These are phyloP conservation scores for Linnemannia schmuckeri DNA, from an alignment of 192 early-diverging fungal species.

Conservation along the genomic window DNA sequence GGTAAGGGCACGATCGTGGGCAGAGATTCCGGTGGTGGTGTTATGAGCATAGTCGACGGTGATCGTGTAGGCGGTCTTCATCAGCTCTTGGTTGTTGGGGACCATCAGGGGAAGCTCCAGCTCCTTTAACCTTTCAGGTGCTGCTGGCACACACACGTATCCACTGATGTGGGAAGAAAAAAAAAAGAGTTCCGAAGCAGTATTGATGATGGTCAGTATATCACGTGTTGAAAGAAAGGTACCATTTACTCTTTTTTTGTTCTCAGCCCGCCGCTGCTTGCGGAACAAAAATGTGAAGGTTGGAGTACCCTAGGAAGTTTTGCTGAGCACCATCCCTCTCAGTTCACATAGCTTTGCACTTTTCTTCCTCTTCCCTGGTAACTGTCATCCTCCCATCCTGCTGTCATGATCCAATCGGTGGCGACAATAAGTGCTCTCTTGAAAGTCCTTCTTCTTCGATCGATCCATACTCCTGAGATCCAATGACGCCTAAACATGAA, in stretches of 20 bases:
- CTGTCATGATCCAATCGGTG: not conserved
- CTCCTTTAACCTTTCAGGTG: conserved; percentile 80
- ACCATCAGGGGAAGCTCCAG: conserved; percentile 97
- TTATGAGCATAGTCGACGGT: conserved; percentile 86
- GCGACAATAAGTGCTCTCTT: no score
- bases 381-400: not conserved
- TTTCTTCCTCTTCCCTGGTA: not conserved
- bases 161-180: conserved; percentile 67
- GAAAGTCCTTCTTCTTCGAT: not conserved
- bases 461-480: no score
- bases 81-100: conserved; percentile 86
- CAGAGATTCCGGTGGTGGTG: conserved; percentile 96
- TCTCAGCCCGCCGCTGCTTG: not conserved
- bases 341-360: not conserved
- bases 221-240: not conserved
- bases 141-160: conserved; percentile 90
- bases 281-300: no score
- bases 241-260: not conserved
- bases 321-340: not conserved
- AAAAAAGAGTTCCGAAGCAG: not conserved
- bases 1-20: conserved; percentile 89
- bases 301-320: not conserved
- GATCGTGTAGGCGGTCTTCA: conserved; percentile 95
- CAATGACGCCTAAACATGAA: not conserved
- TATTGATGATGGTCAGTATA: not conserved